A percentile compares a stretch with the other conserved stretches of the same genome.
These are phyloP conservation scores for Thalassiosira allenii DNA, from an alignment of 352 stramenopile genomes.

Conservation along the genomic window DNA sequence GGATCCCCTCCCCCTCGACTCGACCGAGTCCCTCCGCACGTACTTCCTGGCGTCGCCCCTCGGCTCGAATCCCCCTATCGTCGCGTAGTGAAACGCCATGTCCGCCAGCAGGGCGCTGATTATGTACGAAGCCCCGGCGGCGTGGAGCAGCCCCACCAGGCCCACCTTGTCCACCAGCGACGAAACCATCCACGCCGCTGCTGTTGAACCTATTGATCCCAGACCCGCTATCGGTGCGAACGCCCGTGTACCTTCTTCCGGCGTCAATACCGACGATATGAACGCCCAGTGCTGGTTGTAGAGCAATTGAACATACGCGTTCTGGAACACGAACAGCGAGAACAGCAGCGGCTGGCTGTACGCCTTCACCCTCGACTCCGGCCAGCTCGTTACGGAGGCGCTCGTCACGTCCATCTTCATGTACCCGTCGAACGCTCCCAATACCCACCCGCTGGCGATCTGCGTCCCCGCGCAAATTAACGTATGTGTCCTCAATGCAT, in stretches of 20 bases:
- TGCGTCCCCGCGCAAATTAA: conserved; percentile 46
- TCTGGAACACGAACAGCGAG: conserved; percentile 76
- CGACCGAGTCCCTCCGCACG: conserved; percentile 28
- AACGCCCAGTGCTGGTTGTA: conserved; percentile 85
- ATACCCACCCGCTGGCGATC: conserved; percentile 16
- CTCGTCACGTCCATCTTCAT: not conserved
- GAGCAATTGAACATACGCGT: conserved; percentile 81
- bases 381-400: not conserved
- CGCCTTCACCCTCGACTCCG: conserved; percentile 1
- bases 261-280: conserved; percentile 76
- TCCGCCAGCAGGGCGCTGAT: conserved; percentile 42
- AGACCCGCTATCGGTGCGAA: conserved; percentile 78
- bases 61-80: conserved; percentile 54
- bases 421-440: conserved; percentile 22
- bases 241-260: conserved; percentile 66
- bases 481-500: conserved; percentile 50
- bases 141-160: conserved; percentile 52
- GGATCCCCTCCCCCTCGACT: not conserved
- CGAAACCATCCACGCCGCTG: conserved; percentile 57
- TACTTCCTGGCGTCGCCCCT: conserved; percentile 34
- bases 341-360: conserved; percentile 50
- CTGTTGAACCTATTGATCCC: conserved; percentile 66
- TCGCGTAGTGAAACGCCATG: conserved; percentile 46
- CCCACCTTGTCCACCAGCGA: conserved; percentile 33
- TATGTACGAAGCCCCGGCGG: conserved; percentile 35